Conservation (phyloP, 2,329 filamentous ascomycete genomes). For the Polytolypa hystricis region DNA sequence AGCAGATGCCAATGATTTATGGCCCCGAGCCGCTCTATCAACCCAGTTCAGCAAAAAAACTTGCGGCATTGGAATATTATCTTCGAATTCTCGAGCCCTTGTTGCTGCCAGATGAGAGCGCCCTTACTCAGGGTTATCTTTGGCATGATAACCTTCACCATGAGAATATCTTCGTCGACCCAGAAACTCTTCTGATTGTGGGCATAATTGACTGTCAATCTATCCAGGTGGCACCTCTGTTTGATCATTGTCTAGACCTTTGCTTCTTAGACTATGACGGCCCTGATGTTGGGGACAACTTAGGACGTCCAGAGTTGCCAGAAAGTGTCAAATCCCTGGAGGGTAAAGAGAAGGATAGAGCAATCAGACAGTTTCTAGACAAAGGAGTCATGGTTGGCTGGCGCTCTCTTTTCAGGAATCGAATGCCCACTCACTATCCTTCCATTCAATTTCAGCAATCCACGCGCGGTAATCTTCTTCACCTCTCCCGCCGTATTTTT, state of each 20-base stretch:
- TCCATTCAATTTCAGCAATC: slow-evolving; percentile 4
- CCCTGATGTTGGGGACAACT: slow-evolving; percentile 18
- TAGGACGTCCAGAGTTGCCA: slow-evolving; percentile 10
- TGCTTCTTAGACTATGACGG: slow-evolving; percentile 17
- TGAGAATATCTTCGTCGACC: slow-evolving; percentile 25
- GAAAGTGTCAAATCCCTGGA: slow-evolving; percentile 2
- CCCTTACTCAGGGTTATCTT: slow-evolving; percentile 13
- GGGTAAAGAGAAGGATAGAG: neutral
- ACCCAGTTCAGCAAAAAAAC: slow-evolving; percentile 16
- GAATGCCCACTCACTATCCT: slow-evolving; percentile 2
- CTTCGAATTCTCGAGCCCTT: slow-evolving; percentile 3
- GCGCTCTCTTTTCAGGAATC: slow-evolving; percentile 1
- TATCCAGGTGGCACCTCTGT: slow-evolving; percentile 19
- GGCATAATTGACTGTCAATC: slow-evolving; percentile 25
- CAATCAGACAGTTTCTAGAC: neutral
- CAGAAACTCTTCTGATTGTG: slow-evolving; percentile 15
- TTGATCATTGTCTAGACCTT: slow-evolving; percentile 19
- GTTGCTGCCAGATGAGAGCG: slow-evolving; percentile 2
- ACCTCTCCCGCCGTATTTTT: slow-evolving; percentile 4
- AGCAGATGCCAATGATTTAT: slow-evolving; percentile 7
- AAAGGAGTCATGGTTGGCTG: slow-evolving; percentile 5
- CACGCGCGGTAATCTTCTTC: neutral
- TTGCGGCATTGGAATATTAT: slow-evolving; percentile 17
- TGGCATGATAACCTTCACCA: slow-evolving; percentile 23
- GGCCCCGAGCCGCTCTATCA: slow-evolving; percentile 14